Evolutionary conservation across 257 asterid species (phyloP).

Genomic region (Jasminum sambac): DNA sequence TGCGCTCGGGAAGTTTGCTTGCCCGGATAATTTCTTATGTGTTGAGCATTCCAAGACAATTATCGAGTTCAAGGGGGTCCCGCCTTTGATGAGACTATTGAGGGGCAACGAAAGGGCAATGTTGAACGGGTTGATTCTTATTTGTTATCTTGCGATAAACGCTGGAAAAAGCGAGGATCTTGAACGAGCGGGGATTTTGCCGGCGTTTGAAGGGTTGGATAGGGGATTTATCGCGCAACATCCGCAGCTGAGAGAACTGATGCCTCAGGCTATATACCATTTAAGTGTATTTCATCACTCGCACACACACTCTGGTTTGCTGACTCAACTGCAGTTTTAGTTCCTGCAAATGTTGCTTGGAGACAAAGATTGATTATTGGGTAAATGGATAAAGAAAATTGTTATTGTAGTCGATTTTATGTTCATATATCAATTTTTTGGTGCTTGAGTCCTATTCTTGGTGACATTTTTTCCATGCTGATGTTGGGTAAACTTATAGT

Average conservation of each 20-base stretch:
- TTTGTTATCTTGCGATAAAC: constrained; percentile 69
- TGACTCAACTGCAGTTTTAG: constrained; percentile 44
- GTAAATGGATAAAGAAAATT: too few relatives aligned
- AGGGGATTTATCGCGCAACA: constrained; percentile 45
- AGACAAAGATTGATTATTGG: too few relatives aligned
- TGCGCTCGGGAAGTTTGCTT: constrained; percentile 64
- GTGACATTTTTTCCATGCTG: too few relatives aligned
- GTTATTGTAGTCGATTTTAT: too few relatives aligned
- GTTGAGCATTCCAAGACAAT: constrained; percentile 68
- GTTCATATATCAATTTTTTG: too few relatives aligned
- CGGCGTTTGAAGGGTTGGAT: constrained; percentile 58
- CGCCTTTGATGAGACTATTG: constrained; percentile 48
- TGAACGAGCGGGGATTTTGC: constrained; percentile 62
- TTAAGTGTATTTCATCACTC: constrained; percentile 53
- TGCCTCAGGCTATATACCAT: constrained; percentile 48
- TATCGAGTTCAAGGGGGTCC: constrained; percentile 62
- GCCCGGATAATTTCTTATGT: constrained; percentile 57
- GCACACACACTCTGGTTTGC: constrained; percentile 61
- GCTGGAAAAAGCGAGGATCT: constrained; percentile 63
- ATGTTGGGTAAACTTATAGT: too few relatives aligned
- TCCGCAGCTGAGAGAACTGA: constrained; percentile 59
- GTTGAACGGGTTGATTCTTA: constrained; percentile 51
- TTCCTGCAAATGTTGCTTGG: background rate
- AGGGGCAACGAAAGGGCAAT: constrained; percentile 55
- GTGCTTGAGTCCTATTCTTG: too few relatives aligned